Evolutionary conservation across 2,329 filamentous ascomycete species (phyloP).

Genomic region (Ophiostoma australiae): DNA sequence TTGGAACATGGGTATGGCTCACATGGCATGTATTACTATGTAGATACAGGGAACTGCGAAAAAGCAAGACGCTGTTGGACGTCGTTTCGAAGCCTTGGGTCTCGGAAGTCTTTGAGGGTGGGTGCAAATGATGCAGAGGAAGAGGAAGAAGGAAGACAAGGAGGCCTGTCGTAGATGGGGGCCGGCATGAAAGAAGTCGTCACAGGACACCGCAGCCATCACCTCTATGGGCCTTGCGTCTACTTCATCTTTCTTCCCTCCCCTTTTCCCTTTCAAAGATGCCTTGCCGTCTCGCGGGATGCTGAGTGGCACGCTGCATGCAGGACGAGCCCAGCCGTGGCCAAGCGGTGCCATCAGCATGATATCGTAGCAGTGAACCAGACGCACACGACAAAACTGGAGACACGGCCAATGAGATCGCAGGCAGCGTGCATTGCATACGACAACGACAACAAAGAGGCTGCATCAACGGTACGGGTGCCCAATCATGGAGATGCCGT

Average conservation of each 20-base stretch:
- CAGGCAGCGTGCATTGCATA: not conserved
- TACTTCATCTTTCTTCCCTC: not conserved
- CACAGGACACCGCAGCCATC: not conserved
- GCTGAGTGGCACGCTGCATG: slow-evolving; percentile 5
- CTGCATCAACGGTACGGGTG: slow-evolving; percentile 8
- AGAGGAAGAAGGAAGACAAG: not conserved
- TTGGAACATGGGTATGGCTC: not conserved
- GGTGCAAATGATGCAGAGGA: not conserved
- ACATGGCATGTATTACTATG: not conserved
- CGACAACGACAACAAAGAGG: slow-evolving; percentile 10
- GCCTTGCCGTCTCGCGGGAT: not conserved
- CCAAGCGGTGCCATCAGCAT: not conserved
- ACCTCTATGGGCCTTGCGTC: not conserved
- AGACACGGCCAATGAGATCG: not conserved
- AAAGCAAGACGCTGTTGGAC: not conserved
- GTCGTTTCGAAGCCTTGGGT: not conserved
- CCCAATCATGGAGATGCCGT: slow-evolving; percentile 13
- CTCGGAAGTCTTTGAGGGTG: not conserved
- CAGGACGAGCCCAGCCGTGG: not conserved
- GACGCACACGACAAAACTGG: not conserved
- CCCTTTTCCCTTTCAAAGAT: not conserved
- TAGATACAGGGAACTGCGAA: not conserved
- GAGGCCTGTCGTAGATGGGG: not conserved
- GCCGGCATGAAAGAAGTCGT: not conserved
- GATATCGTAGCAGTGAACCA: slow-evolving; percentile 11